Evolutionary conservation across 352 stramenopile genomes (phyloP), one percentile per base, ranked within the genome.

Genomic region (Blastocystis sp.): DNA sequence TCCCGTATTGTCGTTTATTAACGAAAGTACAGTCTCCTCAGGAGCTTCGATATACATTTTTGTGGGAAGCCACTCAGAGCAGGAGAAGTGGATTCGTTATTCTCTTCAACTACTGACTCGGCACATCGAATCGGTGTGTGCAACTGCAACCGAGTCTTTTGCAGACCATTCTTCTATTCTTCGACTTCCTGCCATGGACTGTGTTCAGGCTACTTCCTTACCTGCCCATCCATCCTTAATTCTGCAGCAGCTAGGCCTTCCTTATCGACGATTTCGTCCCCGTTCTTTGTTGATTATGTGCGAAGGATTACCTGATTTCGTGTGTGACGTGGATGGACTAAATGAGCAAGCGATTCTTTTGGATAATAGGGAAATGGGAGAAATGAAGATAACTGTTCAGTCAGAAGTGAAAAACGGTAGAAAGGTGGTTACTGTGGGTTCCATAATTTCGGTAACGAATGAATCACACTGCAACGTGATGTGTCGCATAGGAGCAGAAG

Each of bases 171-270:
- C 7, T 20, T 8, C 3, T 3, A 2, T 53, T 24, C 30, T 53
- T 8, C 7, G 20, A 18, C 39, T 78, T 18, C 39, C 66, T 7
- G 9, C 26, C 3, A 6, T 45, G n/a, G 66, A 26, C 8, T 37
- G 63, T 11, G 8, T 68, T 18, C 13, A 69, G 11, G 39, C 24
- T 3, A 89, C 78, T 11, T 18, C 78, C 7, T 62, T 89, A 11
- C 78, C 78, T 39, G 63, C 78, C 8, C 55, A 89, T 43, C 78
- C 78, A 2, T 89, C 78, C 20, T 39, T 89, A 9, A 54, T 54
- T 8, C 45, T 89, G n/a, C 68, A 62, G 6, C 70, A 79, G 20
- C 70, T 76, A 30, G 13, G 59, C 41, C 78, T 76, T 5, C 55
- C 63, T 3, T 89, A 78, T 43, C 66, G 63, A n/a, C 39, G 41